Evolutionary conservation across 352 stramenopile genomes (phyloP), one percentile per base, ranked within the genome.

Genomic region (Phytophthora citricola): DNA sequence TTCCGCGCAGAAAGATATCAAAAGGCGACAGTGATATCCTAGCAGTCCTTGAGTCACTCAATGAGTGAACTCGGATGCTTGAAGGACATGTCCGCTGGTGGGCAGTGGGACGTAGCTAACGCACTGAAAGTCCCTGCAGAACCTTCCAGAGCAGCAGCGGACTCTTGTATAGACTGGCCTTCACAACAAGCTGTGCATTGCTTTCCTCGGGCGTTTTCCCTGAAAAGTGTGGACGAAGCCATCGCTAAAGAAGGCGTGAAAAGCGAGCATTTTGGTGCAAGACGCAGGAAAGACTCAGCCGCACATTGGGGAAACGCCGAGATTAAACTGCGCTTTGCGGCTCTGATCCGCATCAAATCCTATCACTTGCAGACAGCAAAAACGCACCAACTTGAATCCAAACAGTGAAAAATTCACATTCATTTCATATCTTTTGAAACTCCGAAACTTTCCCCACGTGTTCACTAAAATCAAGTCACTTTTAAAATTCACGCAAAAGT

Each of bases 81-180:
- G 53, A 62, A 17, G 50, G 50, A 61, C 50, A 58, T 49, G 45
- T 51, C 40, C 17, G 45, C 34, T 38, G 48, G 31, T 58, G 31
- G 58, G 14, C 22, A 54, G 57, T 66, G 58, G 49, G 31, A 59
- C 36, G 36, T 68, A 67, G 48, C 59, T 56, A 67, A 67, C 41
- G 49, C 31, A 6, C 5, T 34, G 31, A 65, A 51, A 45, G 24
- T 54, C 45, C 10, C 29, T 26, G 29, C 6, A 44, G 41, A 68
- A 56, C 22, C 52, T 68, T 58, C 60, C 44, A 40, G 60, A 20
- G 11, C 48, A 66, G 29, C 58, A 55, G 56, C 58, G 59, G 34
- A 53, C 36, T 48, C 36, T 58, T 36, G 50, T 56, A 61, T 41
- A 66, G 48, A 63, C 60, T 15, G 34, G 50, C 9, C 45, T 46